These are phyloP conservation scores for Lactuca sativa DNA, from an alignment of 129 eudicot species.

Conservation along the genomic window DNA sequence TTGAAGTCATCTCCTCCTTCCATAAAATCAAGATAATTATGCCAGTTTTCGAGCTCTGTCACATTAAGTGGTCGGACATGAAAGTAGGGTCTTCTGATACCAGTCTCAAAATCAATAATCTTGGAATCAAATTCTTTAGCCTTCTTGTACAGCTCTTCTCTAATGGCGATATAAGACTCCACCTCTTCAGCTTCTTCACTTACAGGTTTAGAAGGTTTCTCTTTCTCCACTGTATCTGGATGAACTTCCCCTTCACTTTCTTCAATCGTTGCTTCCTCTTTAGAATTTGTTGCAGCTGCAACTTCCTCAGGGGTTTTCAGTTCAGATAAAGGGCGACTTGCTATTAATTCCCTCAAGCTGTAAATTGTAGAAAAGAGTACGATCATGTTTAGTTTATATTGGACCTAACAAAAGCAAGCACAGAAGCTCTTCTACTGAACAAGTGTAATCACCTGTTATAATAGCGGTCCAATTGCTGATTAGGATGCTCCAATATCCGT, in stretches of 20 bases:
- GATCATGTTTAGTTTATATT: constrained; percentile 2
- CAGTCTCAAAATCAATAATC: constrained; percentile 95
- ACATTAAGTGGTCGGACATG: constrained; percentile 92
- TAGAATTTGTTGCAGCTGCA: constrained; percentile 52
- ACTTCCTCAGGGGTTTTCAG: constrained; percentile 83
- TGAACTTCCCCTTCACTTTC: constrained; percentile 69
- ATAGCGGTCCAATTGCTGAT: constrained; percentile 96
- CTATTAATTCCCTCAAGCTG: constrained; percentile 96
- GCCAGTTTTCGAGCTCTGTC: constrained; percentile 98
- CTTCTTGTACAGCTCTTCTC: constrained; percentile 93
- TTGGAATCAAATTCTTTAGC: constrained; percentile 91
- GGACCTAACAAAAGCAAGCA: neutral
- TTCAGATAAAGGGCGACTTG: constrained; percentile 87
- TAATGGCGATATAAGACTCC: constrained; percentile 86
- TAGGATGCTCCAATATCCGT: constrained; percentile 85
- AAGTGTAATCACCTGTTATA: constrained; percentile 61
- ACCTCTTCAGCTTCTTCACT: constrained; percentile 94
- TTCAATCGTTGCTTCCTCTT: constrained; percentile 40
- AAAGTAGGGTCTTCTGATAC: constrained; percentile 95
- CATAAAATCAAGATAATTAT: constrained; percentile 89
- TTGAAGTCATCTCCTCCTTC: constrained; percentile 85
- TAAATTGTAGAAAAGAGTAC: constrained; percentile 17
- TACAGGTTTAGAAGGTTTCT: constrained; percentile 53
- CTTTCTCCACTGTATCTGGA: constrained; percentile 62
- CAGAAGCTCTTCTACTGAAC: neutral